Percentiles rank a stretch among this genome's conserved stretches.
Conservation (phyloP, 2,329 filamentous ascomycete species). For the Penicillium sp. region DNA sequence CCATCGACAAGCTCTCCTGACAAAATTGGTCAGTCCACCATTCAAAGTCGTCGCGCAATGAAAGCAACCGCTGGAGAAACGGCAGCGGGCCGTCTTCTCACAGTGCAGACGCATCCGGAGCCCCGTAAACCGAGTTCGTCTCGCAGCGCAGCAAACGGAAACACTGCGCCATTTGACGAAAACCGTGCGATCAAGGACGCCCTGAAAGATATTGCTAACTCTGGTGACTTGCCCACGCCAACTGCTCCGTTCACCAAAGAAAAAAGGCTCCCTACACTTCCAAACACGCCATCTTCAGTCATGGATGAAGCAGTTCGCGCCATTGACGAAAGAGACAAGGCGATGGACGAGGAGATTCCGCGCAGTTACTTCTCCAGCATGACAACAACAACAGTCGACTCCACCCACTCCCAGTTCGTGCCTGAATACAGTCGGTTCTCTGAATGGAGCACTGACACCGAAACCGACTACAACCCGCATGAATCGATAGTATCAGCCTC, state of each 20-base stretch:
- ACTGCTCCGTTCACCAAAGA: slow-evolving; percentile 31
- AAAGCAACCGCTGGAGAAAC: slow-evolving; percentile 30
- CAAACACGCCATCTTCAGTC: slow-evolving; percentile 49
- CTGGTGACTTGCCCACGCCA: slow-evolving; percentile 26
- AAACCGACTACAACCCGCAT: slow-evolving; percentile 33
- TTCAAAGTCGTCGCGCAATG: slow-evolving; percentile 41
- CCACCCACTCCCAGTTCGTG: slow-evolving; percentile 30
- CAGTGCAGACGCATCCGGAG: slow-evolving; percentile 27
- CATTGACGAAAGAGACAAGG: slow-evolving; percentile 35
- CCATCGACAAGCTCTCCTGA: slow-evolving; percentile 9
- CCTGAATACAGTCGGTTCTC: slow-evolving; percentile 41
- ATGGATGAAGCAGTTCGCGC: slow-evolving; percentile 43
- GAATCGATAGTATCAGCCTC: slow-evolving; percentile 40
- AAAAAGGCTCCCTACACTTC: slow-evolving; percentile 48
- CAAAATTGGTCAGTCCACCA: slow-evolving; percentile 26
- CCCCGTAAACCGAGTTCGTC: slow-evolving; percentile 9
- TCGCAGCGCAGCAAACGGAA: slow-evolving; percentile 13
- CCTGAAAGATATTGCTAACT: slow-evolving; percentile 7
- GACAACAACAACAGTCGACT: slow-evolving; percentile 31
- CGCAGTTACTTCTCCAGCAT: slow-evolving; percentile 47
- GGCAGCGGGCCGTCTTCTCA: slow-evolving; percentile 30
- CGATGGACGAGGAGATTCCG: slow-evolving; percentile 34
- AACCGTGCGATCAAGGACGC: slow-evolving; percentile 14
- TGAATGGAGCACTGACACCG: slow-evolving; percentile 43
- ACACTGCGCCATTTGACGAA: slow-evolving; percentile 15